A percentile compares a stretch with the other conserved stretches of the same genome.
phyloP scores from a whole-genome alignment of 139 green algal species.

The Chlamydomonas eustigma region DNA sequence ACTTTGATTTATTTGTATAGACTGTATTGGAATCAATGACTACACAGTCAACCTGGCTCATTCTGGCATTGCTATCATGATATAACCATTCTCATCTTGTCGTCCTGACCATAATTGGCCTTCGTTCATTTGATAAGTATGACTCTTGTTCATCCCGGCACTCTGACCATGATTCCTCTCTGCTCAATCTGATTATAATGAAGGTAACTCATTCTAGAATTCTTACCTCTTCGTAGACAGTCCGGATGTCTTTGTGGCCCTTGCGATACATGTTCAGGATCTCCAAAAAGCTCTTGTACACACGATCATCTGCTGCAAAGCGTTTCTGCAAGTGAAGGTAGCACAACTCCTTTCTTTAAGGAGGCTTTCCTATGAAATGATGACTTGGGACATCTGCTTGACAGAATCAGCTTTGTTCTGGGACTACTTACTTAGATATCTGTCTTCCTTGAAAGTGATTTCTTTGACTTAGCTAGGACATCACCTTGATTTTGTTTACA shows the following conservation, averaged over 20 bases:
- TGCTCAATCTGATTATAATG: too few relatives aligned
- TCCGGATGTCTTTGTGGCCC: constrained; percentile 91
- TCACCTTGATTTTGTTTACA: constrained; percentile 99
- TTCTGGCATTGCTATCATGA: too few relatives aligned
- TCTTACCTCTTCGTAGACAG: constrained; percentile 93
- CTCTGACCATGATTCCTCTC: too few relatives aligned
- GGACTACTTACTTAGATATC: not conserved
- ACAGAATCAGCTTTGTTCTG: not conserved
- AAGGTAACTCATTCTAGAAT: too few relatives aligned
- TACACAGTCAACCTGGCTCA: too few relatives aligned
- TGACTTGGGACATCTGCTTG: not conserved
- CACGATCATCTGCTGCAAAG: constrained; percentile 88
- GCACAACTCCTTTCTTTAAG: not conserved
- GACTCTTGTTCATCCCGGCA: too few relatives aligned
- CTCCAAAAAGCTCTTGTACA: constrained; percentile 99
- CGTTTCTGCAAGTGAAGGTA: constrained; percentile 65
- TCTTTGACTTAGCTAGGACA: not conserved
- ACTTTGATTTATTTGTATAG: too few relatives aligned
- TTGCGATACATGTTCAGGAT: constrained; percentile 99
- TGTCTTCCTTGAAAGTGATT: not conserved
- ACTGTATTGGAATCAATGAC: too few relatives aligned
- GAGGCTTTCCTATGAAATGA: not conserved
- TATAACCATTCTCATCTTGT: too few relatives aligned
- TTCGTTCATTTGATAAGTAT: too few relatives aligned
- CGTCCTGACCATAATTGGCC: too few relatives aligned